Evolutionary conservation across 768 basidiomycete genomes (phyloP), one percentile per base, ranked within the genome.

Genomic region (Leucosporidium yakuticum): DNA sequence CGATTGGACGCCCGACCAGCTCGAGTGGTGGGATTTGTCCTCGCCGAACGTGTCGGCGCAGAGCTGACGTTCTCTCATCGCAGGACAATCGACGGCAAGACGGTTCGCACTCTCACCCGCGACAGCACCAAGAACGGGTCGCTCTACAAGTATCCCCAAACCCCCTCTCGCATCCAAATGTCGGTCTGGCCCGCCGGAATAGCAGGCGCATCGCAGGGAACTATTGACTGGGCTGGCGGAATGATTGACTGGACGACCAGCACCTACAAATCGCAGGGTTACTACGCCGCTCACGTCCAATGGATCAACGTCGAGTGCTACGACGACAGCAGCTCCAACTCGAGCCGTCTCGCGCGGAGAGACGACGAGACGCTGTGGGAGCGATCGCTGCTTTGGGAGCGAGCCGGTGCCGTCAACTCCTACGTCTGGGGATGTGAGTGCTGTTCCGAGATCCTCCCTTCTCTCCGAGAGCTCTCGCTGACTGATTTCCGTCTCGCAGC

Each of bases 171-270:
- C 0, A 69, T 79, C 21, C 78, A 79, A 56, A 54, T 79, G 27
- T 77, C 75, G 57, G 77, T 79, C 55, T 79, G 79, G 79, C 78
- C 79, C 21, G 78, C 75, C 0, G 79, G 79, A 0, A 75, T 76
- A 55, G n/a, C 29, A 12, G 34, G 69, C 32, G 64, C 65, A 1
- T 64, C 73, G 0, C 69, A 75, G 55, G 77, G 78, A 48, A 79
- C 79, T 1, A 73, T 79, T 61, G 75, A 77, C 34, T 79, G 79
- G 79, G 73, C 78, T 0, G 79, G 79, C 20, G 79, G 79, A 12
- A 63, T 76, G 65, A 78, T 79, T 72, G 69, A 78, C 63, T 79
- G 77, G 75, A 21, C 63, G 15, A 62, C 73, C 14, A 60, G 68
- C 5, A 74, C 72, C 17, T 78, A 78, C 67, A 36, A 56, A 49